These are phyloP conservation scores for Xerocomus amazonicus DNA, from an alignment of 1,284 basidiomycete species.

Conservation along the genomic window DNA sequence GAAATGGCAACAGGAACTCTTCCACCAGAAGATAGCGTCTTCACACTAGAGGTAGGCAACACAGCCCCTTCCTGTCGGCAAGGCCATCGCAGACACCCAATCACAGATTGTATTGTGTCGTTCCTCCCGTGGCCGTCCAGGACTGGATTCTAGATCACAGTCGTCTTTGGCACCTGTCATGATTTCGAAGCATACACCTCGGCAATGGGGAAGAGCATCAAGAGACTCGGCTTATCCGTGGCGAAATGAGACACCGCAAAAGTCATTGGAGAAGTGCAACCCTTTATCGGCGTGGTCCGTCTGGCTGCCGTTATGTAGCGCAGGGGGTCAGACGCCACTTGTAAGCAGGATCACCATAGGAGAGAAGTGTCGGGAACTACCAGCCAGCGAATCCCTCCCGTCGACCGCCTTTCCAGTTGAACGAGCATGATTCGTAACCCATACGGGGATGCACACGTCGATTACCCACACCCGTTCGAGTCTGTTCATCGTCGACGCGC, in stretches of 20 bases:
- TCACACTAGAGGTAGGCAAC: conserved; percentile 48
- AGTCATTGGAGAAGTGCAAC: too few species aligned
- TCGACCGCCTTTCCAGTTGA: conserved; percentile 40
- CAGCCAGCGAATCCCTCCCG: conserved; percentile 38
- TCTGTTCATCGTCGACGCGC: conserved; percentile 53
- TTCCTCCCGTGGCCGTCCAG: conserved; percentile 49
- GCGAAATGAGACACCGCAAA: too few species aligned
- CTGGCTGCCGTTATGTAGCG: conserved; percentile 18
- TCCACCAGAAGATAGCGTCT: conserved; percentile 33
- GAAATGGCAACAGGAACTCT: conserved; percentile 1
- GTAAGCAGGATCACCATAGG: conserved; percentile 46
- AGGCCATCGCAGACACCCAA: conserved; percentile 37
- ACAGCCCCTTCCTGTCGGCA: conserved; percentile 36
- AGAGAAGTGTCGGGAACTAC: conserved; percentile 33
- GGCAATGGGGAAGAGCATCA: conserved; percentile 24
- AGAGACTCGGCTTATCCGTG: conserved; percentile 25
- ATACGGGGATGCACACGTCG: conserved; percentile 34
- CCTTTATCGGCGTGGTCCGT: too few species aligned
- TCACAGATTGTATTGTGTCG: conserved; percentile 33
- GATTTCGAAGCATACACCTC: conserved; percentile 45
- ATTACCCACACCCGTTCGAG: conserved; percentile 48
- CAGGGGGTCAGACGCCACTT: conserved; percentile 46
- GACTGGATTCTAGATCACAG: conserved; percentile 40
- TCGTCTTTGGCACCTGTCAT: conserved; percentile 52
- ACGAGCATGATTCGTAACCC: conserved; percentile 38